These are phyloP conservation scores for Globisporangium okanoganense DNA, from an alignment of 352 stramenopile genomes.

Conservation along the genomic window DNA sequence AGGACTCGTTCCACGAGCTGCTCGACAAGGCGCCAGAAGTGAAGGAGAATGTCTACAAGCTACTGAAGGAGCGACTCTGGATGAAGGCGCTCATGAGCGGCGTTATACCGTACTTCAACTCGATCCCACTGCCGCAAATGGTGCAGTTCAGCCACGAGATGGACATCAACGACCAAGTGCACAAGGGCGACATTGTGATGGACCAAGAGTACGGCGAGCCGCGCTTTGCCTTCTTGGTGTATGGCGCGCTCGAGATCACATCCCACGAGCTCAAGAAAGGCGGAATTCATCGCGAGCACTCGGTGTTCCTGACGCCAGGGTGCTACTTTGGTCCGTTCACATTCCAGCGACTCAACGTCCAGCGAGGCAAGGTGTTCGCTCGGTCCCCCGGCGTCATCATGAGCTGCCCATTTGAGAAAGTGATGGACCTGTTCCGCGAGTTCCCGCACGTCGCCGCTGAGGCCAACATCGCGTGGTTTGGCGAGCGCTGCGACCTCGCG, in stretches of 20 bases:
- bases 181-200: constrained; percentile 51
- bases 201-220: constrained; percentile 35
- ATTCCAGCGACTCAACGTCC: constrained; percentile 56
- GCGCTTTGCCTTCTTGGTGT: constrained; percentile 62
- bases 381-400: constrained; percentile 51
- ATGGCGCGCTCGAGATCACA: constrained; percentile 64
- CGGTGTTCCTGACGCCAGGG: constrained; percentile 58
- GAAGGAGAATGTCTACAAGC: constrained; percentile 40
- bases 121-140: constrained; percentile 46
- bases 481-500: constrained; percentile 57
- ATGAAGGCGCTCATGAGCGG: constrained; percentile 69
- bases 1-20: constrained; percentile 62
- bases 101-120: constrained; percentile 67
- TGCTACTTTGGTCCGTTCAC: constrained; percentile 75
- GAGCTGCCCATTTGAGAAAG: constrained; percentile 39
- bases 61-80: constrained; percentile 66
- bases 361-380: constrained; percentile 42
- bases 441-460: constrained; percentile 54
- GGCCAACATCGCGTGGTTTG: constrained; percentile 75
- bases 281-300: constrained; percentile 31
- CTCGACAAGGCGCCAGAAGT: constrained; percentile 56
- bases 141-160: constrained; percentile 57
- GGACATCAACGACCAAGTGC: constrained; percentile 60
- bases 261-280: constrained; percentile 26
- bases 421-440: constrained; percentile 50